phyloP scores from a whole-genome alignment of 2,329 filamentous ascomycete genomes.

The Phoma sp. region DNA sequence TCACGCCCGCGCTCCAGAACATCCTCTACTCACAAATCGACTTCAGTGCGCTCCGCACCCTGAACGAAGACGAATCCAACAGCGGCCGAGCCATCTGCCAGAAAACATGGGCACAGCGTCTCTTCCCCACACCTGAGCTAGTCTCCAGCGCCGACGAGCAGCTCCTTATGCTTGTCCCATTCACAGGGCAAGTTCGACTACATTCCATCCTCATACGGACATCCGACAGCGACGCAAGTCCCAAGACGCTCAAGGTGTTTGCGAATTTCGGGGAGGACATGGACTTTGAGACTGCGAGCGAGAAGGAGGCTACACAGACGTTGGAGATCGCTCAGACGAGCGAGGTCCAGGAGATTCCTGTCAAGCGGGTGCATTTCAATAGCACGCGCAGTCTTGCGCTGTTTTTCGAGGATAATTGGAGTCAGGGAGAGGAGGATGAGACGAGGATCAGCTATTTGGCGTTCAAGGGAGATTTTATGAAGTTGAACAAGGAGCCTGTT shows the following conservation, averaged over 20 bases:
- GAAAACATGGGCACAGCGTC: conserved; percentile 89
- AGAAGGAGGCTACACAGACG: conserved; percentile 74
- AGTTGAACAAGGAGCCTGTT: conserved; percentile 79
- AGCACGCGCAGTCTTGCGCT: conserved; percentile 82
- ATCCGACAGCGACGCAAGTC: conserved; percentile 73
- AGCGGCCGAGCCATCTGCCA: conserved; percentile 78
- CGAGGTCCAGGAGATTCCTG: conserved; percentile 85
- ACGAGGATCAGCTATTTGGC: conserved; percentile 83
- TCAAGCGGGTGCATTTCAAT: conserved; percentile 88
- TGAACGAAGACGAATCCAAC: conserved; percentile 78
- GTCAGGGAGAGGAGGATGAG: conserved; percentile 76
- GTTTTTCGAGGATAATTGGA: conserved; percentile 93
- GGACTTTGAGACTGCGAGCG: conserved; percentile 80
- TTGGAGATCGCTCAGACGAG: conserved; percentile 79
- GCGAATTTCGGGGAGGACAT: conserved; percentile 78
- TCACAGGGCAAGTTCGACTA: conserved; percentile 91
- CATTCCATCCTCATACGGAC: conserved; percentile 88
- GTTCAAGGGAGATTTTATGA: conserved; percentile 95
- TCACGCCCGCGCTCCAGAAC: conserved; percentile 88
- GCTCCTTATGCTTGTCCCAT: conserved; percentile 90
- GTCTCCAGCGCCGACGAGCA: conserved; percentile 91
- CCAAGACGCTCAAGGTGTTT: conserved; percentile 84
- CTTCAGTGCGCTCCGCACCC: conserved; percentile 81
- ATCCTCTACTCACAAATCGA: conserved; percentile 92
- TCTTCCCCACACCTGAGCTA: conserved; percentile 76